phyloP scores from a whole-genome alignment of 2,329 filamentous ascomycete species.

The Microdochium nivale region DNA sequence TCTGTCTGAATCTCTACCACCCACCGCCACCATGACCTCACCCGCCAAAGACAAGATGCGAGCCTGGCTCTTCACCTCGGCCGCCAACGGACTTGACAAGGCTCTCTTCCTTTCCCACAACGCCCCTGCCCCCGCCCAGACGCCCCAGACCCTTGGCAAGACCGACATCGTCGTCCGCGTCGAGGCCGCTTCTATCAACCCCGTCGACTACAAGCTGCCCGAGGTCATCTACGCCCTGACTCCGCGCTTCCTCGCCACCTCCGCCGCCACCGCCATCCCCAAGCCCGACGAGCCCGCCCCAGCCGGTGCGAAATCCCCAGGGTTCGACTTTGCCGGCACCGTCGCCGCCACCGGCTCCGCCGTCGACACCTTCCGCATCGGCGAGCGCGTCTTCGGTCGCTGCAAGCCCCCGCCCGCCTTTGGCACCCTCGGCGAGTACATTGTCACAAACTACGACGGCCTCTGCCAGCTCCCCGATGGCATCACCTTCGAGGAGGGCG shows the following conservation, averaged over 20 bases:
- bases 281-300: slow-evolving; percentile 37
- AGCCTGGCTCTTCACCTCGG: slow-evolving; percentile 46
- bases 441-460: slow-evolving; percentile 18
- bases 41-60: slow-evolving; percentile 31
- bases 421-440: slow-evolving; percentile 33
- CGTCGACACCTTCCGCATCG: slow-evolving; percentile 21
- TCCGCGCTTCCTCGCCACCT: slow-evolving; percentile 21
- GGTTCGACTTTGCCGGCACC: slow-evolving; percentile 26
- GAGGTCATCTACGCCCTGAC: slow-evolving; percentile 23
- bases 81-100: slow-evolving; percentile 39
- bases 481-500: slow-evolving; percentile 29
- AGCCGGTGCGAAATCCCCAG: slow-evolving; percentile 23
- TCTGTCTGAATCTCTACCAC: too few species aligned
- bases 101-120: slow-evolving; percentile 37
- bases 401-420: slow-evolving; percentile 16
- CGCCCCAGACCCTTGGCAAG: slow-evolving; percentile 22
- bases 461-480: slow-evolving; percentile 31
- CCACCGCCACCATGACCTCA: background rate
- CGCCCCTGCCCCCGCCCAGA: slow-evolving; percentile 26
- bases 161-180: slow-evolving; percentile 47
- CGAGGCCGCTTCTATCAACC: slow-evolving; percentile 45
- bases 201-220: slow-evolving; percentile 55
- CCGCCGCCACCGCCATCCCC: slow-evolving; percentile 24
- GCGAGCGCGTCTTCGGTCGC: slow-evolving; percentile 37
- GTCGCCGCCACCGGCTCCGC: slow-evolving; percentile 20